Evolutionary conservation across 495 filamentous ascomycete species (phyloP), one percentile per base, ranked within the genome.

Genomic region (Parachaetomium inaequale): DNA sequence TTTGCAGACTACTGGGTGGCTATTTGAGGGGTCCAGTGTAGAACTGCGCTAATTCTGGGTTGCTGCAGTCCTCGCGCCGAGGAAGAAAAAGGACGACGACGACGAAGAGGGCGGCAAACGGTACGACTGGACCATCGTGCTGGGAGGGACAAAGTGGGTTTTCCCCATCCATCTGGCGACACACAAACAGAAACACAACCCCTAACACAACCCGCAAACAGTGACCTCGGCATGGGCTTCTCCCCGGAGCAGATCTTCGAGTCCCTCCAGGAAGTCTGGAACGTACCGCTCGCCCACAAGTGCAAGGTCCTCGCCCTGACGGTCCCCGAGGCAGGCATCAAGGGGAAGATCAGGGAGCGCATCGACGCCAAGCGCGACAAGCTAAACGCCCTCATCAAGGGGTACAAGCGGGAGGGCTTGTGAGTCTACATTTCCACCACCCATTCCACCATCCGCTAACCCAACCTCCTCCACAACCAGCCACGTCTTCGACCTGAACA

Each of bases 241-340:
- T 11, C 64, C 26, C 38, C 70, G 69, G 59, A 73, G 32, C 63
- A 80, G 65, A 65, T 84, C 59, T 70, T 72, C 69, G 45, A 74
- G 25, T 56, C 63, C 8, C 73, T 85, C 43, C 66, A 80, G 62
- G 55, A 69, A 6, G 59, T 76, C 32, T 86, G 81, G 81, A 72
- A 77, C 15, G 65, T 81, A 12, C 73, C 79, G 0, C 74, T 85
- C 1, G 55, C 63, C 3, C 69, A 72, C 6, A 78, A 78, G 2
- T 70, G 78, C 45, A 84, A 83, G 38, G 76, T 89, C 1, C 70
- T 89, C 7, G 80, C 85, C 0, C 71, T 87, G 49, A 89, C 85
- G 0, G 76, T 89, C 7, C 85, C 83, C 3, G 85, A 88, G 59
- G 74, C 70, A 14, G 73, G 70, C 2, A n/a, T 68, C 15, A 15